Conservation (phyloP, 2,329 filamentous ascomycete genomes). For the Elsinoe fawcettii region DNA sequence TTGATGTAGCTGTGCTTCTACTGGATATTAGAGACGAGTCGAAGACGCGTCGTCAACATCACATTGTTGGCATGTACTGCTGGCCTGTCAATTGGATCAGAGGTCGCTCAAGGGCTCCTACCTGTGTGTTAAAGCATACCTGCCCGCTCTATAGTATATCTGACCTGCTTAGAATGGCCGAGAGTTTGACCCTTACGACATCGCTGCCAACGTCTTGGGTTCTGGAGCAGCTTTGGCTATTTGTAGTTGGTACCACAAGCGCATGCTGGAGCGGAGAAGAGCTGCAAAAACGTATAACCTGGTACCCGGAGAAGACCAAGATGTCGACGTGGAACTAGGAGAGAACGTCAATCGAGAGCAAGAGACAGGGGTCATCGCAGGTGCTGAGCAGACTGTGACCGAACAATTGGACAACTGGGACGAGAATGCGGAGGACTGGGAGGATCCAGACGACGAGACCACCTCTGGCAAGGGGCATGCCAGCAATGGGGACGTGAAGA, state of each 20-base stretch:
- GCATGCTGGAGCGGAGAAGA: slow-evolving; percentile 85
- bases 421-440: slow-evolving; percentile 69
- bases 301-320: slow-evolving; percentile 53
- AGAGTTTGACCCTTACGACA: slow-evolving; percentile 69
- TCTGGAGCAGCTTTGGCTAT: slow-evolving; percentile 63
- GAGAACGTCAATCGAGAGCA: slow-evolving; percentile 37
- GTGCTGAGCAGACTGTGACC: slow-evolving; percentile 62
- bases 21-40: slow-evolving; percentile 90
- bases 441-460: slow-evolving; percentile 45
- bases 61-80: slow-evolving; percentile 74
- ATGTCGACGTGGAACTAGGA: slow-evolving; percentile 68
- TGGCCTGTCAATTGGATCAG: slow-evolving; percentile 62
- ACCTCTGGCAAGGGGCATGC: slow-evolving; percentile 14
- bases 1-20: slow-evolving; percentile 60
- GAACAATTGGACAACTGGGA: slow-evolving; percentile 91
- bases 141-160: neutral
- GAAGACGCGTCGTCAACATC: slow-evolving; percentile 75
- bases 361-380: slow-evolving; percentile 30
- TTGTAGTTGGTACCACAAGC: slow-evolving; percentile 86
- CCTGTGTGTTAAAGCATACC: slow-evolving; percentile 46
- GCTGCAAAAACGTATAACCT: slow-evolving; percentile 63
- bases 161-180: slow-evolving; percentile 36
- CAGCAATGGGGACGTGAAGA: slow-evolving; percentile 22
- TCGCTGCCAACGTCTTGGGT: slow-evolving; percentile 79
- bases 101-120: slow-evolving; percentile 66